These are phyloP conservation scores for Paraphaeosphaeria minitans DNA, from an alignment of 2,329 filamentous ascomycete species.

Conservation along the genomic window DNA sequence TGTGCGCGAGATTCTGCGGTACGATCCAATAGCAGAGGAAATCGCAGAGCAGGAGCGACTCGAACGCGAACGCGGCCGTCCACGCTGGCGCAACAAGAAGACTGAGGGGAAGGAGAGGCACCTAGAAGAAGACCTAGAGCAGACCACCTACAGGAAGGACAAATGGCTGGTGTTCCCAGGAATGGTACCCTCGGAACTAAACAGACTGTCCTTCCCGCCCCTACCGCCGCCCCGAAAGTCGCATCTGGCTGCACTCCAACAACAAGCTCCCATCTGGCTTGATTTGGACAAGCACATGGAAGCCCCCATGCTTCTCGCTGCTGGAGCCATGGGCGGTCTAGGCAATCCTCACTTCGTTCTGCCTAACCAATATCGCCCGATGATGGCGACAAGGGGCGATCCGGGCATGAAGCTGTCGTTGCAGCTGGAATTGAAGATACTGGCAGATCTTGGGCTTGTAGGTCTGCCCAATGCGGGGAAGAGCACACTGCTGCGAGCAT, in stretches of 20 bases:
- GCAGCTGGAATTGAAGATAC: slow-evolving; percentile 89
- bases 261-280: slow-evolving; percentile 68
- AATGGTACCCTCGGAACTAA: slow-evolving; percentile 71
- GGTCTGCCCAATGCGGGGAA: slow-evolving; percentile 96
- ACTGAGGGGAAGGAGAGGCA: slow-evolving; percentile 24
- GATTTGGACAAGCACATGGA: slow-evolving; percentile 72
- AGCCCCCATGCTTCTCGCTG: slow-evolving; percentile 81
- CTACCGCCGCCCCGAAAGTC: slow-evolving; percentile 62
- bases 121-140: slow-evolving; percentile 28
- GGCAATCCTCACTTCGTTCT: slow-evolving; percentile 94
- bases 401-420: slow-evolving; percentile 77
- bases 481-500: slow-evolving; percentile 83
- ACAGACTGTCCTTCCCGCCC: slow-evolving; percentile 62
- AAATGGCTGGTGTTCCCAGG: slow-evolving; percentile 91
- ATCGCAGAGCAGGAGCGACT: slow-evolving; percentile 47
- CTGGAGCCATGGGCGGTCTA: slow-evolving; percentile 85
- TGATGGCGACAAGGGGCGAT: slow-evolving; percentile 88
- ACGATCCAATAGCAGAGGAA: slow-evolving; percentile 78
- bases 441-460: slow-evolving; percentile 93
- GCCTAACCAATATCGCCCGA: slow-evolving; percentile 73
- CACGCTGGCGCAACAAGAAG: slow-evolving; percentile 25
- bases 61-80: slow-evolving; percentile 7
- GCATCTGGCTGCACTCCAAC: slow-evolving; percentile 69
- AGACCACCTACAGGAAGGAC: slow-evolving; percentile 58
- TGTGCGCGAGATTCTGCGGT: slow-evolving; percentile 77